Base-by-base conservation (phyloP, 108 stramenopile genomes). In the Skeletonema grethae region DNA sequence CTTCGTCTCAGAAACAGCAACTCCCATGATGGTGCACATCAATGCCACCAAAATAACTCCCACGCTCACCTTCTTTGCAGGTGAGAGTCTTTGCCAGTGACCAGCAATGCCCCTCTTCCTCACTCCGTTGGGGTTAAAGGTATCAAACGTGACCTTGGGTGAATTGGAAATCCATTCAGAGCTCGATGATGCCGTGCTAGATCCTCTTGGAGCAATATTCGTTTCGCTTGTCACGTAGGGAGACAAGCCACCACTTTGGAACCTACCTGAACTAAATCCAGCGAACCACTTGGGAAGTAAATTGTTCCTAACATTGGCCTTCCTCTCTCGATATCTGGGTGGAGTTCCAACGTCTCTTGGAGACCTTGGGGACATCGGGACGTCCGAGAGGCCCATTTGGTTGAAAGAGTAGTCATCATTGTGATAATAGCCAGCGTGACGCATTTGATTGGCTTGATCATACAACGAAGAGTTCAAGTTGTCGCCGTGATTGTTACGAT, bases 401-500 rank as follows among this genome's bases (percentile, higher is more conserved):
- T 73, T 81, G 63, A 81, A 81, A 57, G 73, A 75, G 32, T 71
- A 81, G 45, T 81, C 80, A 57, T 81, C 80, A 31, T 61, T 69
- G 38, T 57, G 66, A 43, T 72, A 68, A 39, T 79, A 41, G 13
- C 78, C 78, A 31, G 39, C 32, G 16, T 48, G 63, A 31, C 61
- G 46, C 38, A 68, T 68, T 7, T 35, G 18, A 30, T 67, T 35
- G 1, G 71, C 72, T 45, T 69, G 67, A 28, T 69, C 57, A 55
- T 65, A 72, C 7, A 73, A 3, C 22, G 50, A 72, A 13, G 36
- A 20, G 22, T 70, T 59, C 16, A 46, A 30, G 25, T 10, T 58
- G 30, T 65, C 55, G 63, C 25, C 28, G 4, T 50, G 24, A 48
- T 57, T 43, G 12, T 12, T 48, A 48, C 46, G 46, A 18, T 48